Percentiles rank a stretch among this genome's conserved stretches.
Evolutionary conservation across 371 early-diverging fungal species (phyloP).

Genomic region (Choanephora cucurbitarum): DNA sequence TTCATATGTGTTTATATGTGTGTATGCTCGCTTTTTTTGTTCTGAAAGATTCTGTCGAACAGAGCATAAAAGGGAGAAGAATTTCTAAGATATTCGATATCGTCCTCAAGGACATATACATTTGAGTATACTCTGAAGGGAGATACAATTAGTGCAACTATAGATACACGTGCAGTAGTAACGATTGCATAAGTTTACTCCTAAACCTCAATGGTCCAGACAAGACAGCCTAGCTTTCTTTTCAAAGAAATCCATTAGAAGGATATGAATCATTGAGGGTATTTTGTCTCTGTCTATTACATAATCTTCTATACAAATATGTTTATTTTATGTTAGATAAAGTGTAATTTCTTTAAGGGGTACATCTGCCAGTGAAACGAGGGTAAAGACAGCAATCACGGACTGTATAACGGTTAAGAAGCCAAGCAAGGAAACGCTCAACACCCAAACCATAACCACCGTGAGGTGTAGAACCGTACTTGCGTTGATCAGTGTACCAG

Average conservation of each 20-base stretch:
- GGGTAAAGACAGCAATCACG: conserved; percentile 97
- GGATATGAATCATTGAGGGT: too few relatives aligned
- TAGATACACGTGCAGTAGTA: background rate
- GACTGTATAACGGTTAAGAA: conserved; percentile 93
- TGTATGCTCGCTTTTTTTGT: background rate
- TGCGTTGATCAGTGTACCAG: conserved; percentile 99
- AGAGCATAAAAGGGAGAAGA: background rate
- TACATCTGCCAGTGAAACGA: conserved; percentile 90
- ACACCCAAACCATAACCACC: conserved; percentile 99
- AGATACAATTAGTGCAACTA: background rate
- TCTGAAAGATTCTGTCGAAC: background rate
- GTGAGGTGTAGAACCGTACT: conserved; percentile 97
- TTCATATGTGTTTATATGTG: too few relatives aligned
- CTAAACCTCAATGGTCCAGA: background rate
- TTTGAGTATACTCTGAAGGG: background rate
- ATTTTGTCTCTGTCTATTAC: too few relatives aligned
- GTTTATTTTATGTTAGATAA: background rate
- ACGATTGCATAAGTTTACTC: background rate
- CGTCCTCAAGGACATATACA: background rate
- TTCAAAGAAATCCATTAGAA: too few relatives aligned
- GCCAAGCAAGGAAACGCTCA: conserved; percentile 98
- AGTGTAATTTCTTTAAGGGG: conserved; percentile 60
- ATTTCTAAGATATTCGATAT: background rate
- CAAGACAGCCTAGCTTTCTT: too few relatives aligned
- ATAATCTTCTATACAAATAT: too few relatives aligned